Evolutionary conservation across 202 grass and related monocot genomes (phyloP).

Genomic region (Tripidium arundinaceum): DNA sequence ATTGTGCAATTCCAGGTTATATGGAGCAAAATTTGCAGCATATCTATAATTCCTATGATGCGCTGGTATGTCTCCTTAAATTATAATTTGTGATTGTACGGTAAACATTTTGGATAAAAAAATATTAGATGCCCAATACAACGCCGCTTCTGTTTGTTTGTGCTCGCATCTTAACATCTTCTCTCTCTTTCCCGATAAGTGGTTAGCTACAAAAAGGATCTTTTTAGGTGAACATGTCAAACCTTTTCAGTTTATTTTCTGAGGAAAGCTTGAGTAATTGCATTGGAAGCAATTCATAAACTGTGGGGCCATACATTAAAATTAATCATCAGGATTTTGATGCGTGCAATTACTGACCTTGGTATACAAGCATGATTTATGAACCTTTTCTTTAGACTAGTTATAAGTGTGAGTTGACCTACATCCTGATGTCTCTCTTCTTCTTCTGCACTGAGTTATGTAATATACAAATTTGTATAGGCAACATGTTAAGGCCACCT

Average conservation of each 20-base stretch:
- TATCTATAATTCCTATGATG: constrained; percentile 25
- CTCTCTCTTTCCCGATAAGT: not conserved
- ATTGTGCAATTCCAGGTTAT: constrained; percentile 50
- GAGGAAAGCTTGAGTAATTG: constrained; percentile 6
- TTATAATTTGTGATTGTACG: not conserved
- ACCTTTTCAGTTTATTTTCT: constrained; percentile 17
- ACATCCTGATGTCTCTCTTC: constrained; percentile 7
- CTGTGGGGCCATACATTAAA: constrained; percentile 1
- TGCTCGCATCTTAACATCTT: not conserved
- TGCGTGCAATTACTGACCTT: constrained; percentile 12
- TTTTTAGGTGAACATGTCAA: not conserved
- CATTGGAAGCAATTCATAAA: not conserved
- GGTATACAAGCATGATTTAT: constrained; percentile 4
- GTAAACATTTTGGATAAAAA: not conserved
- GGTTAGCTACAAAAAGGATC: not conserved
- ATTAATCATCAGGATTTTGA: not conserved
- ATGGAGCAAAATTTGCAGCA: constrained; percentile 41
- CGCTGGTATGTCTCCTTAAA: constrained; percentile 46
- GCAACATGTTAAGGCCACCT: not conserved
- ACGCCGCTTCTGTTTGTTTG: not conserved
- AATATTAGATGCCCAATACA: not conserved
- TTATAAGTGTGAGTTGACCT: not conserved
- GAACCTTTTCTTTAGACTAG: not conserved
- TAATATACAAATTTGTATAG: constrained; percentile 2
- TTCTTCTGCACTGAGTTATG: not conserved